Evolutionary conservation across 768 basidiomycete genomes (phyloP).

Genomic region (Phlegmacium glaucopus): DNA sequence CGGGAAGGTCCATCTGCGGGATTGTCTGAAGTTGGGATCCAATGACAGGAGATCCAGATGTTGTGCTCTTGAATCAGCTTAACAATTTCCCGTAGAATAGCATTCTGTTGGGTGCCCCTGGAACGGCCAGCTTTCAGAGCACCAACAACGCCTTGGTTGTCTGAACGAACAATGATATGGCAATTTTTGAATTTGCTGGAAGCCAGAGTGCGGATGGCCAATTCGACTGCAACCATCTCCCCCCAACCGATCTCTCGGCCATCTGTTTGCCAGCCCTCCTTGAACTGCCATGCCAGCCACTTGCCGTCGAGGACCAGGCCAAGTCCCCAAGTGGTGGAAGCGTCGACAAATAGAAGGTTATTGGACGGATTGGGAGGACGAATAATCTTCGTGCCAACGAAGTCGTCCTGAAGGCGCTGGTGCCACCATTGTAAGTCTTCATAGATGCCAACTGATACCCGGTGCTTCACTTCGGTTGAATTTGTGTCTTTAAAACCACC

Average conservation of each 20-base stretch:
- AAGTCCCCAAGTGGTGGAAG: constrained; percentile 37
- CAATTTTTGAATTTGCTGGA: background rate
- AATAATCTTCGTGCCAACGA: no score
- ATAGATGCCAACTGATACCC: constrained; percentile 7
- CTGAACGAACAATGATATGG: constrained; percentile 26
- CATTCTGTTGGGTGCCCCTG: constrained; percentile 17
- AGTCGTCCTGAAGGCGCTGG: constrained; percentile 3
- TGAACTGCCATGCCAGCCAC: constrained; percentile 29
- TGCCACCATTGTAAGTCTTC: constrained; percentile 28
- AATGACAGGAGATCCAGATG: no score
- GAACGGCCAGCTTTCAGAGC: constrained; percentile 19
- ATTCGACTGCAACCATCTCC: constrained; percentile 26
- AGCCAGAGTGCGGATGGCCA: constrained; percentile 10
- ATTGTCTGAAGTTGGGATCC: no score
- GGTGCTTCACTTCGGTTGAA: constrained; percentile 1
- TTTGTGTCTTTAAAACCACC: constrained; percentile 18
- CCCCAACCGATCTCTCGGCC: constrained; percentile 26
- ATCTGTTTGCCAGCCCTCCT: constrained; percentile 10
- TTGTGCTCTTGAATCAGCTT: no score
- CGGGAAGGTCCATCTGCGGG: no score
- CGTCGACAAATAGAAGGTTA: constrained; percentile 30
- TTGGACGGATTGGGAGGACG: constrained; percentile 3
- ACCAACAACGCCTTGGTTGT: constrained; percentile 35
- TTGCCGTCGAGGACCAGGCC: constrained; percentile 24
- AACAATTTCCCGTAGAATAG: no score